Evolutionary conservation across 2,329 filamentous ascomycete species (phyloP).

Genomic region (Cladorrhinum sp.): DNA sequence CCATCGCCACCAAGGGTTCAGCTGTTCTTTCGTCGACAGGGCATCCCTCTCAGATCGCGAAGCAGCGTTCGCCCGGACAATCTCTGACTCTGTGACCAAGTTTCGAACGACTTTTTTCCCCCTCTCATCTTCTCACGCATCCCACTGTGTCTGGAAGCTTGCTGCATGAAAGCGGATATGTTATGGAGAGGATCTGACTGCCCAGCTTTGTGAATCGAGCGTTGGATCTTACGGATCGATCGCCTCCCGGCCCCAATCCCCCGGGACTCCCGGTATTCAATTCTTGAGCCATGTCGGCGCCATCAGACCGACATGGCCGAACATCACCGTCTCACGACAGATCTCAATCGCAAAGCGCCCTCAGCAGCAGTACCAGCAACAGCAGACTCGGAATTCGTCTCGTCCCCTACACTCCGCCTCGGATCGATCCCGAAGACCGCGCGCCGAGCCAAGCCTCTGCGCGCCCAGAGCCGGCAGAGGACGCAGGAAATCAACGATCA

Average conservation of each 20-base stretch:
- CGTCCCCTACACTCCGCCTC: constrained; percentile 48
- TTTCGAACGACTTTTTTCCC: constrained; percentile 8
- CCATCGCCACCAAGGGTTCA: not conserved
- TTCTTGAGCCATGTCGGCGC: constrained; percentile 31
- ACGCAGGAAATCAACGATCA: constrained; percentile 18
- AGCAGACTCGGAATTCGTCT: constrained; percentile 45
- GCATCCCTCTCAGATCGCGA: not conserved
- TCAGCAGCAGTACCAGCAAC: constrained; percentile 26
- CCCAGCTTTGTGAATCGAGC: constrained; percentile 23
- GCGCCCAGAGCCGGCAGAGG: constrained; percentile 12
- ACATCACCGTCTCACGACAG: constrained; percentile 39
- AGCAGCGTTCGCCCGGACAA: not conserved
- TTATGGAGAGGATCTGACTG: constrained; percentile 32
- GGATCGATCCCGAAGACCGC: constrained; percentile 32
- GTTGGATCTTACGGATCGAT: constrained; percentile 22
- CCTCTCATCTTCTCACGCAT: constrained; percentile 8
- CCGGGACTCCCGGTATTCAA: constrained; percentile 23
- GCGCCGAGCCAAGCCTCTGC: constrained; percentile 28
- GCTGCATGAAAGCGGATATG: constrained; percentile 29
- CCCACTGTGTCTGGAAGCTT: constrained; percentile 9
- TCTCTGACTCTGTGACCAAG: not conserved
- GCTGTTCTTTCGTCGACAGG: not conserved
- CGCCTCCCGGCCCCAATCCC: constrained; percentile 24
- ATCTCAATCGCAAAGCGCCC: constrained; percentile 36
- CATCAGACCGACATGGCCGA: constrained; percentile 30